Percentiles rank a stretch among this genome's conserved stretches.
Conservation (phyloP, 208 protist species). For the Trypanosomatidae sp. region DNA sequence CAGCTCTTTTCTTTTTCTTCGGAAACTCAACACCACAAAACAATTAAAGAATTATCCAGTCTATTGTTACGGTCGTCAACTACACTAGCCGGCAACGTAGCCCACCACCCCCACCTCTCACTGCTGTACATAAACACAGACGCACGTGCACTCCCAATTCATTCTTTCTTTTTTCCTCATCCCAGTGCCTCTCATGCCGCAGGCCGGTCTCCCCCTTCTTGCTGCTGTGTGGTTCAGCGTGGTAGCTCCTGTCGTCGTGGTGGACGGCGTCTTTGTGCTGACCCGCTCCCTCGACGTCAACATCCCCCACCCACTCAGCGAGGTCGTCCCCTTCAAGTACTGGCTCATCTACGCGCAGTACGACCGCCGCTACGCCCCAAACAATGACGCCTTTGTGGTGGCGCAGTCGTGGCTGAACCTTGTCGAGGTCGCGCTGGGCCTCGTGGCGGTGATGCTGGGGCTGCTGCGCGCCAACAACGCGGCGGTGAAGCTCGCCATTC, state of each 20-base stretch:
- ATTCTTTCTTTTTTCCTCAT: too few species aligned
- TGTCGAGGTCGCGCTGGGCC: too few species aligned
- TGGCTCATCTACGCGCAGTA: conserved; percentile 73
- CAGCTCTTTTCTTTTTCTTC: too few species aligned
- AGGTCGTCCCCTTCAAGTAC: conserved; percentile 49
- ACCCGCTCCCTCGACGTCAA: conserved; percentile 24
- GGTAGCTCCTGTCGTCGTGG: conserved; percentile 52
- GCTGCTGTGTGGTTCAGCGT: conserved; percentile 59
- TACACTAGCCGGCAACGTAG: too few species aligned
- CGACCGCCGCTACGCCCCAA: conserved; percentile 74
- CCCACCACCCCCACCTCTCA: too few species aligned
- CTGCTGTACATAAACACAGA: too few species aligned
- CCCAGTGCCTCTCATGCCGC: too few species aligned
- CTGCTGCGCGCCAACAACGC: conserved; percentile 19
- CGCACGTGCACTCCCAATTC: too few species aligned
- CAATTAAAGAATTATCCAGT: too few species aligned
- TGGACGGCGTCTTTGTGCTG: conserved; percentile 75
- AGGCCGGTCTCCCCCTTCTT: conserved; percentile 41
- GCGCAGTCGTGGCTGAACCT: conserved; percentile 82
- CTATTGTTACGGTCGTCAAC: too few species aligned
- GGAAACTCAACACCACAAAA: too few species aligned
- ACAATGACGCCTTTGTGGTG: conserved; percentile 85
- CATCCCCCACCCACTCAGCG: conserved; percentile 43
- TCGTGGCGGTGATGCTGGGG: conserved; percentile 59
- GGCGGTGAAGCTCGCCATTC: conserved; percentile 42